These are phyloP conservation scores for Podaxis rugospora DNA, from an alignment of 768 basidiomycete species.

Conservation along the genomic window DNA sequence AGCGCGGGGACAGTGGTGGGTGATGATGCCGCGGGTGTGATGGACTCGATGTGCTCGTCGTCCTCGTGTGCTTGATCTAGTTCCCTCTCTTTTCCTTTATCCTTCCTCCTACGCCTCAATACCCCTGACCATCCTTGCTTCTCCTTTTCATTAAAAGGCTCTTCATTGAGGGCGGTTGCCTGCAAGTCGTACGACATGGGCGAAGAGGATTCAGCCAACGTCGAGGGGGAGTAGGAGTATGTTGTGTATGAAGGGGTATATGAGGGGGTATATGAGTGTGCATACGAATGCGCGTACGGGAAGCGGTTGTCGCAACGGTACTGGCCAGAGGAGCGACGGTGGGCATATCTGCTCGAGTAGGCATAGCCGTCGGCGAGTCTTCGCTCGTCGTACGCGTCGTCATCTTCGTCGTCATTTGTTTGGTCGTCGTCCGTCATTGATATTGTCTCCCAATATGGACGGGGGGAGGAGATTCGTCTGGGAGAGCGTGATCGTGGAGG, in stretches of 20 bases:
- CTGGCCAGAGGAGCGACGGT: conserved; percentile 9
- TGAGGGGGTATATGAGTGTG: background rate
- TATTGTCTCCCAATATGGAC: conserved; percentile 10
- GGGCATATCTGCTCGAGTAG: conserved; percentile 9
- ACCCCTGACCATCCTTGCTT: conserved; percentile 10
- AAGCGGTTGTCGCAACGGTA: conserved; percentile 7
- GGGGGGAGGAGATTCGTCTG: background rate
- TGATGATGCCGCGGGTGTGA: background rate
- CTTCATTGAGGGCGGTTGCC: conserved; percentile 2
- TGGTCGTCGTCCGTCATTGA: conserved; percentile 7
- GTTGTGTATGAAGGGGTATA: background rate
- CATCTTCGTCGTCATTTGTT: conserved; percentile 2
- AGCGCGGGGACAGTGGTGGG: background rate
- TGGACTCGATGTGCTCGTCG: background rate
- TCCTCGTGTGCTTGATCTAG: conserved; percentile 5
- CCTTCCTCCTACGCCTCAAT: conserved; percentile 7
- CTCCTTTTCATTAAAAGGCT: conserved; percentile 3
- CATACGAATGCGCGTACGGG: conserved; percentile 1
- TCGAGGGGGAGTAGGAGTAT: conserved; percentile 3
- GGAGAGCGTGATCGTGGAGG: background rate
- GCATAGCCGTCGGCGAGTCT: conserved; percentile 9
- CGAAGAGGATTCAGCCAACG: background rate
- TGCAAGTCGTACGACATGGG: conserved; percentile 6
- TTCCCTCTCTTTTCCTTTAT: conserved; percentile 7
- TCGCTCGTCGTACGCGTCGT: conserved; percentile 8